Evolutionary conservation across 1,284 basidiomycete genomes (phyloP).

Genomic region (Rhodotorula sp.): DNA sequence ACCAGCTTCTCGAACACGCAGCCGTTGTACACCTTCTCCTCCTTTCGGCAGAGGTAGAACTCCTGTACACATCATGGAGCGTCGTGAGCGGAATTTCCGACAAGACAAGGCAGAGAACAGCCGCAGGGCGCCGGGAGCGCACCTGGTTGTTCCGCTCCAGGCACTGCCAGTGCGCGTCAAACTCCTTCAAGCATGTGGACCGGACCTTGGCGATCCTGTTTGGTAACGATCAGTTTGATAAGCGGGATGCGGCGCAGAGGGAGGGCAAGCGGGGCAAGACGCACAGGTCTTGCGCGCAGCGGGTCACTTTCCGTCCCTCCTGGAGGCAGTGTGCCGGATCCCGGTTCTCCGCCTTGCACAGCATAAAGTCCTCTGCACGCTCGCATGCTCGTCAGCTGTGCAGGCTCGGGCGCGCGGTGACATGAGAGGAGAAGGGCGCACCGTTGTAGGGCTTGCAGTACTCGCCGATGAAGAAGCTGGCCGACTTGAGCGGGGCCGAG

Average conservation of each 20-base stretch:
- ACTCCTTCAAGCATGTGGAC: conserved; percentile 85
- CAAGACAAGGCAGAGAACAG: neutral
- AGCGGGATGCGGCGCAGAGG: neutral
- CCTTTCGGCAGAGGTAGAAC: conserved; percentile 86
- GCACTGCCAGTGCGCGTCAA: conserved; percentile 92
- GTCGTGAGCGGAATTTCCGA: neutral
- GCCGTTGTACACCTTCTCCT: conserved; percentile 84
- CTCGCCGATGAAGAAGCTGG: conserved; percentile 94
- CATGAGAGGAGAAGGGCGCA: conserved; percentile 50
- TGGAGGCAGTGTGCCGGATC: conserved; percentile 92
- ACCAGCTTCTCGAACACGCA: conserved; percentile 94
- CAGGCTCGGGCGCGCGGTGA: too few species aligned
- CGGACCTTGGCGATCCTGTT: conserved; percentile 86
- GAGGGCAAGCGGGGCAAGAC: conserved; percentile 55
- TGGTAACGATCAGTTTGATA: neutral
- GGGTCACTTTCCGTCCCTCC: conserved; percentile 93
- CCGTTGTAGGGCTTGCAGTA: conserved; percentile 97
- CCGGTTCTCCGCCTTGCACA: conserved; percentile 89
- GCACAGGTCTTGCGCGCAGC: conserved; percentile 92
- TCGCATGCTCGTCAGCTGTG: neutral
- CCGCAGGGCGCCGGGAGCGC: conserved; percentile 39
- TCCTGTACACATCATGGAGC: conserved; percentile 60
- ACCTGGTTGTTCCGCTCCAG: conserved; percentile 95
- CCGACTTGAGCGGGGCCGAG: conserved; percentile 92
- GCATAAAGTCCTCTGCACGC: conserved; percentile 92